These are phyloP conservation scores for Hirschfeldia incana DNA, from an alignment of 345 rosid species.

Conservation along the genomic window DNA sequence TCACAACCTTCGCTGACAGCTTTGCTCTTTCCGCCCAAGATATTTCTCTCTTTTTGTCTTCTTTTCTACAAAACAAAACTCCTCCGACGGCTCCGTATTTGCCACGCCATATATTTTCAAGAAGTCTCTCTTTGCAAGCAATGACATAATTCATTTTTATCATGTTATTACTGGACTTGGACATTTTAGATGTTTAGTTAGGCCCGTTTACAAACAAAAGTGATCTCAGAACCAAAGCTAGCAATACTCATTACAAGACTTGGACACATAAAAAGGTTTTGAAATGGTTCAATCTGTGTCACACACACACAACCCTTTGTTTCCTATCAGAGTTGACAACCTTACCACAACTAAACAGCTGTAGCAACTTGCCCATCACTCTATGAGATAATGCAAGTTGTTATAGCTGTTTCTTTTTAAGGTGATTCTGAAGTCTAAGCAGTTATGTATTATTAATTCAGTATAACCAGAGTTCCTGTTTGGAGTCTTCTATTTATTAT, in stretches of 20 bases:
- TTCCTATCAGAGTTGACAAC: not conserved
- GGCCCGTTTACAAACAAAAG: not conserved
- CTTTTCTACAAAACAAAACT: not conserved
- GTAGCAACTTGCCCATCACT: not conserved
- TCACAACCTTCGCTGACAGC: not conserved
- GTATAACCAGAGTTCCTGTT: conserved; percentile 27
- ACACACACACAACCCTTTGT: not conserved
- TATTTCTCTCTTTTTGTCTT: not conserved
- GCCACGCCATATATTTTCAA: not conserved
- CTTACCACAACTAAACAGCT: not conserved
- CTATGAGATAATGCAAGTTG: too few species aligned
- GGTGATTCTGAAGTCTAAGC: conserved; percentile 22
- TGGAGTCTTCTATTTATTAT: conserved; percentile 5
- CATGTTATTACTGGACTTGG: not conserved
- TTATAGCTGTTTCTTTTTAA: conserved; percentile 35
- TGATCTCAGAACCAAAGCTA: not conserved
- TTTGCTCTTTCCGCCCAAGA: not conserved
- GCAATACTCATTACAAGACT: not conserved
- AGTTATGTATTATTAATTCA: conserved; percentile 8
- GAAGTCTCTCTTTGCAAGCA: not conserved
- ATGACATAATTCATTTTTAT: not conserved
- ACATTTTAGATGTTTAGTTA: not conserved
- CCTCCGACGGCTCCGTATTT: not conserved
- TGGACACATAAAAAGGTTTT: not conserved
- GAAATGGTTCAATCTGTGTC: not conserved